These are phyloP conservation scores for Musa beccarii DNA, from an alignment of 176 grass and related monocot species.

Conservation along the genomic window DNA sequence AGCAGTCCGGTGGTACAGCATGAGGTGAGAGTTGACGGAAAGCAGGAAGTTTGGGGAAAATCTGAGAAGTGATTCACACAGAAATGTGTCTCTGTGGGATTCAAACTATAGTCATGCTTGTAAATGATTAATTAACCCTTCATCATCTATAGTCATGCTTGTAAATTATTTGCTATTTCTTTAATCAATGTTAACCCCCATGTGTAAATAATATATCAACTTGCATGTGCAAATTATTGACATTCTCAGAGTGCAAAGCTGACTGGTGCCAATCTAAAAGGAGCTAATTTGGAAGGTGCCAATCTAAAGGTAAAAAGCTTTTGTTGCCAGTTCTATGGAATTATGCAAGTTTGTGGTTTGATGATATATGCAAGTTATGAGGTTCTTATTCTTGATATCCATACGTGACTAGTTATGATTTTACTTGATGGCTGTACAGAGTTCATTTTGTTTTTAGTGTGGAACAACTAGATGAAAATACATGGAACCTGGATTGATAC, in stretches of 20 bases:
- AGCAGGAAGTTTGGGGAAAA: no score
- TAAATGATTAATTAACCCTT: background rate
- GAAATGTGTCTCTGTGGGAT: no score
- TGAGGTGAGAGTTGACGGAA: no score
- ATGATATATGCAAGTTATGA: background rate
- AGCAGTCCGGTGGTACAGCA: no score
- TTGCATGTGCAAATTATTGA: background rate
- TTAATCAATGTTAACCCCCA: background rate
- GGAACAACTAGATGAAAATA: no score
- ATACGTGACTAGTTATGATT: no score
- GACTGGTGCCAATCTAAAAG: conserved; percentile 47
- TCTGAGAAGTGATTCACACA: no score
- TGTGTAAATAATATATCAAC: background rate
- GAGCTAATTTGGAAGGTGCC: conserved; percentile 90
- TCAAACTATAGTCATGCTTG: background rate
- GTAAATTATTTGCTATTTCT: background rate
- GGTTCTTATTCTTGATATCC: background rate
- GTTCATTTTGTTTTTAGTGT: no score
- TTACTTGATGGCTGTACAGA: no score
- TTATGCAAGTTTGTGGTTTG: background rate
- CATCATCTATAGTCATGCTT: background rate
- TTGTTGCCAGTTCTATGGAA: background rate
- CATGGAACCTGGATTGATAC: no score
- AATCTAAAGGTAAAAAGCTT: conserved; percentile 78
- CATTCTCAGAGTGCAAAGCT: conserved; percentile 74